These are phyloP conservation scores for Nectriaceae sp. DNA, from an alignment of 2,329 filamentous ascomycete species.

Conservation along the genomic window DNA sequence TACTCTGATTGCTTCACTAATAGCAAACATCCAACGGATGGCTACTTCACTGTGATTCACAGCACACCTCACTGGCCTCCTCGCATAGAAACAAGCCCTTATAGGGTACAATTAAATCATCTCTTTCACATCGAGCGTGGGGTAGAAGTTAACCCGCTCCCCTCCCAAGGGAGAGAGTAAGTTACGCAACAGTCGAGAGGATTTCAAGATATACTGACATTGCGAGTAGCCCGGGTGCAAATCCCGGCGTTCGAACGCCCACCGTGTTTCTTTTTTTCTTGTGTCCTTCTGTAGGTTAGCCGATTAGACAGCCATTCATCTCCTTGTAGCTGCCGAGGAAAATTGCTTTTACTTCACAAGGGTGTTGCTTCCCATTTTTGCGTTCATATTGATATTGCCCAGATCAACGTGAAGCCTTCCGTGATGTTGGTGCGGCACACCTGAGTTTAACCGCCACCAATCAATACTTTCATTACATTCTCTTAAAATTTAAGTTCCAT, in stretches of 20 bases:
- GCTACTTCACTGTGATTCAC: slow-evolving; percentile 3
- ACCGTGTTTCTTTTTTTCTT: slow-evolving; percentile 1
- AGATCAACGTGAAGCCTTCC: too few species aligned
- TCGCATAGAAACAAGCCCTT: too few species aligned
- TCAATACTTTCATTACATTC: too few species aligned
- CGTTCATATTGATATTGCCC: too few species aligned
- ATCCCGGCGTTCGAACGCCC: slow-evolving; percentile 26
- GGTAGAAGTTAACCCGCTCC: slow-evolving; percentile 29
- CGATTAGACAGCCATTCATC: too few species aligned
- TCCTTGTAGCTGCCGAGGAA: too few species aligned
- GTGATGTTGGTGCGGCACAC: too few species aligned
- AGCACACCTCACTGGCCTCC: not conserved
- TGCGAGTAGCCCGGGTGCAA: slow-evolving; percentile 22
- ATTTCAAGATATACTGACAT: slow-evolving; percentile 4
- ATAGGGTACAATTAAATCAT: slow-evolving; percentile 1
- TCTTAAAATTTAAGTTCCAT: too few species aligned
- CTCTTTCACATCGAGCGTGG: slow-evolving; percentile 19
- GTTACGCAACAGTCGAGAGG: slow-evolving; percentile 14
- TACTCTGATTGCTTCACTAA: too few species aligned
- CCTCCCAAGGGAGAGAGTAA: slow-evolving; percentile 28
- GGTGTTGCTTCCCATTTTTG: too few species aligned
- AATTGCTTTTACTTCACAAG: too few species aligned
- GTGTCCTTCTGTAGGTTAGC: not conserved
- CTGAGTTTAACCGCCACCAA: too few species aligned
- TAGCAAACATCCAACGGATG: not conserved